Evolutionary conservation across 306 rosid genomes (phyloP), one percentile per base, ranked within the genome.

Genomic region (Quercus cerris): DNA sequence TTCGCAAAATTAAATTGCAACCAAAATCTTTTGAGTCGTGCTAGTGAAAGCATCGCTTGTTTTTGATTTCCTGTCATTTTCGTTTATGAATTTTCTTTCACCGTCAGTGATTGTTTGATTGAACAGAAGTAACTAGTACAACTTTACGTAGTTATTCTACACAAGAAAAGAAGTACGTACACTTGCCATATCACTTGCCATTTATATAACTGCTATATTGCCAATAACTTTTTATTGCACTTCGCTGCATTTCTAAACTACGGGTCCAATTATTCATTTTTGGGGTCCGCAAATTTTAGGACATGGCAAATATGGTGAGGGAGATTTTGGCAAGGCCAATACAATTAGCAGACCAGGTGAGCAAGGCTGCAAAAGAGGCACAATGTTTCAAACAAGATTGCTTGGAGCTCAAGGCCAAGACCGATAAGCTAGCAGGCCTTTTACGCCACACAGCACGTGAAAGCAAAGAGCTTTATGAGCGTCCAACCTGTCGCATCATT

Each of bases 291-390:
- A 10, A 49, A 49, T 49, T 49, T 74, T 35, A n/a, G 70, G 78
- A 68, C 81, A 90, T 88, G 94, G 85, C 95, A 81, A 85, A 91
- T 70, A 83, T 89, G 41, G 95, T 92, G 70, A 92, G 90, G 88
- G 97, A 92, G 83, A 92, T 90, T 88, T 86, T 92, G 86, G 92
- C 95, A 33, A 71, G 92, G 86, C 97, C 97, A 27, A 92, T 92
- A 67, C 97, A 92, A 75, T 75, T 90, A 86, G 93, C 97, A 12
- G 97, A 92, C 84, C 93, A 86, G 75, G 87, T 89, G 8, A 85
- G 86, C 4, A 90, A 92, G 83, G 27, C 83, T 6, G 83, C 95
- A 0, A 95, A 92, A 1, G 90, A 81, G 27, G 93, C 83, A 2
- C 92, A 86, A 35, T 85, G 87, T 18, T 87, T 89, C 84, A 87